Conservation (phyloP, 768 basidiomycete genomes). For the Naganishia antarctica region DNA sequence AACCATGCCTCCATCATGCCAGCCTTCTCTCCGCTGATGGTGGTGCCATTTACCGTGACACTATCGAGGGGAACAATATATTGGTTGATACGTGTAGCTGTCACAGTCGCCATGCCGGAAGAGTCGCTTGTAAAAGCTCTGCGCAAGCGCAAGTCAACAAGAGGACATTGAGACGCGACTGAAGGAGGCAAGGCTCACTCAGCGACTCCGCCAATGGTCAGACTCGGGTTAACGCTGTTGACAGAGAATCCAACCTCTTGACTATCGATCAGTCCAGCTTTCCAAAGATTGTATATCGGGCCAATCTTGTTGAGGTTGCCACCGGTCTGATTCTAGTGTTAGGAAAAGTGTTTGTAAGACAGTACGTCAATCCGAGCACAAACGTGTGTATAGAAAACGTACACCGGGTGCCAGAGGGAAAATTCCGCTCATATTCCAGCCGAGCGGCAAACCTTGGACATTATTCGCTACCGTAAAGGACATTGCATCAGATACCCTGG, state of each 20-base stretch:
- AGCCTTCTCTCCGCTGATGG: neutral
- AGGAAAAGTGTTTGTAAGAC: too few relatives aligned
- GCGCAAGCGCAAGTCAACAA: neutral
- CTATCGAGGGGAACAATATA: slow-evolving; percentile 9
- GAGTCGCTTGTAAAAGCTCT: slow-evolving; percentile 7
- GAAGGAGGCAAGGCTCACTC: neutral
- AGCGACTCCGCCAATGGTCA: slow-evolving; percentile 12
- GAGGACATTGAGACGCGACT: neutral
- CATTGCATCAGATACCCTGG: neutral
- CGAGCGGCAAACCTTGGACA: neutral
- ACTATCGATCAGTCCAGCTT: slow-evolving; percentile 1
- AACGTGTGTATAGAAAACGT: too few relatives aligned
- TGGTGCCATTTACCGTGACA: neutral
- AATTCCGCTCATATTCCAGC: neutral
- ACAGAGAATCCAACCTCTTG: slow-evolving; percentile 12
- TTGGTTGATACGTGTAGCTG: neutral
- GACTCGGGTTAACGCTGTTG: neutral
- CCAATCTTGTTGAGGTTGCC: neutral
- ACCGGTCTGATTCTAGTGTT: neutral
- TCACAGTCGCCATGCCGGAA: neutral
- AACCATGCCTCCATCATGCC: neutral
- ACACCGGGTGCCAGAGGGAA: slow-evolving; percentile 1
- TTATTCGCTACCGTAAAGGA: slow-evolving; percentile 3
- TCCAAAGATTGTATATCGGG: neutral
- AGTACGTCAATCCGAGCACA: too few relatives aligned